Percentiles rank a stretch among this genome's conserved stretches.
Evolutionary conservation across 1,139 yeast species (phyloP).

Genomic region (Hansenula anomala): DNA sequence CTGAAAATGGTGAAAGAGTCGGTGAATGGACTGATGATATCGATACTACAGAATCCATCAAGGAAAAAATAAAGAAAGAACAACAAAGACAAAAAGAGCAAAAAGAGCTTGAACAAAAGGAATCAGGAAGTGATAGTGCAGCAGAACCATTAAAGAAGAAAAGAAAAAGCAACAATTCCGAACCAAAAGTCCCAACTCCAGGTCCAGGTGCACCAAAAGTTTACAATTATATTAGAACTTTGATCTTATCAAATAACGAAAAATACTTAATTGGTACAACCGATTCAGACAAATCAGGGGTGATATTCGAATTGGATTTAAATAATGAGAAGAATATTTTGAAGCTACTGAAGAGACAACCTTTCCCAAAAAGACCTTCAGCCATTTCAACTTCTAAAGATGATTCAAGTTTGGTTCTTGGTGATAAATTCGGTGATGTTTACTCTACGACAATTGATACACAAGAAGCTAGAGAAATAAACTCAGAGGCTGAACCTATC

Average conservation of each 20-base stretch:
- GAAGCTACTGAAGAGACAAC: constrained; percentile 60
- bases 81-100: constrained; percentile 28
- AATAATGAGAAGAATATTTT: constrained; percentile 31
- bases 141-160: constrained; percentile 24
- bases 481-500: constrained; percentile 47
- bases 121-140: constrained; percentile 25
- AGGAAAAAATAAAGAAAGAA: constrained; percentile 43
- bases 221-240: constrained; percentile 60
- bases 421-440: constrained; percentile 98
- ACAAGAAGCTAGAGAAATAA: constrained; percentile 17
- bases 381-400: constrained; percentile 60
- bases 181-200: constrained; percentile 55
- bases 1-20: constrained; percentile 29
- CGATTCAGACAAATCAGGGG: constrained; percentile 78
- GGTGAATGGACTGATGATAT: constrained; percentile 60
- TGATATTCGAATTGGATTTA: constrained; percentile 47
- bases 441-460: constrained; percentile 46
- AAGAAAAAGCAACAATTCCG: constrained; percentile 29
- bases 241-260: constrained; percentile 50
- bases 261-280: constrained; percentile 61
- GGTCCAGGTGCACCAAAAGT: constrained; percentile 67
- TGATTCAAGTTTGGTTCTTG: constrained; percentile 54
- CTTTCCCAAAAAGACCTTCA: constrained; percentile 86
- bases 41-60: constrained; percentile 34
- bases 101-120: constrained; percentile 30